phyloP scores from a whole-genome alignment of 1,284 basidiomycete genomes.

The Ceratobasidium sp. region DNA sequence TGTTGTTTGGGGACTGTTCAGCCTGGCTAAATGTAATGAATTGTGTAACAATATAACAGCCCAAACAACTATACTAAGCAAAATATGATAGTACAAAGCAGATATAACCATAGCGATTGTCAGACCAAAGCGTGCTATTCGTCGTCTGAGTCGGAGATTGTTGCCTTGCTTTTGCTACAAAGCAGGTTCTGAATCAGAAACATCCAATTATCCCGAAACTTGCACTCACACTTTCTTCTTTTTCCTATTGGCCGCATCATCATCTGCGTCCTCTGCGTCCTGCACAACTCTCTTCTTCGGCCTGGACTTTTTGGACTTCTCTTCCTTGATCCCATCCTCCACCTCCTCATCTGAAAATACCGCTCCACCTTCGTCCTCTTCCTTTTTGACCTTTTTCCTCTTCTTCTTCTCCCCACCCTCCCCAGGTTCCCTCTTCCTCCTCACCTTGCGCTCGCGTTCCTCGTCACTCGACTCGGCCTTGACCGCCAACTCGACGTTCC shows the following conservation, averaged over 20 bases:
- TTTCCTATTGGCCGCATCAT: slow-evolving; percentile 51
- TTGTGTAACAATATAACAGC: slow-evolving; percentile 34
- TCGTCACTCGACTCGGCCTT: slow-evolving; percentile 72
- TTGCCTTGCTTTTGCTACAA: slow-evolving; percentile 51
- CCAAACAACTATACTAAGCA: slow-evolving; percentile 30
- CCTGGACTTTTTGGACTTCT: slow-evolving; percentile 60
- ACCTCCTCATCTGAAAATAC: slow-evolving; percentile 36
- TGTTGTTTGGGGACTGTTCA: neutral
- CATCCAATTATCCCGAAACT: neutral
- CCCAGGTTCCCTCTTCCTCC: slow-evolving; percentile 59
- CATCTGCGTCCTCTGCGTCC: slow-evolving; percentile 77
- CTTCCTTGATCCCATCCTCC: slow-evolving; percentile 43
- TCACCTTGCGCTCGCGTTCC: slow-evolving; percentile 68
- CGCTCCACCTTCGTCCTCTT: slow-evolving; percentile 45
- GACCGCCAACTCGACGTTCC: slow-evolving; percentile 63
- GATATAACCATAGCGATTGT: slow-evolving; percentile 1
- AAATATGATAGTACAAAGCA: slow-evolving; percentile 33
- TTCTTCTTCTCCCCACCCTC: slow-evolving; percentile 51
- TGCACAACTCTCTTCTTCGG: slow-evolving; percentile 74
- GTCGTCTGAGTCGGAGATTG: slow-evolving; percentile 73
- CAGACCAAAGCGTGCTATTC: slow-evolving; percentile 25
- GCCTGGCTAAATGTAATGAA: slow-evolving; percentile 21
- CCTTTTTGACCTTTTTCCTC: slow-evolving; percentile 46
- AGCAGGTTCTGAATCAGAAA: neutral
- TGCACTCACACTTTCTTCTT: slow-evolving; percentile 75